Evolutionary conservation across 495 filamentous ascomycete species (phyloP).

Genomic region (Jackrogersella minutella): DNA sequence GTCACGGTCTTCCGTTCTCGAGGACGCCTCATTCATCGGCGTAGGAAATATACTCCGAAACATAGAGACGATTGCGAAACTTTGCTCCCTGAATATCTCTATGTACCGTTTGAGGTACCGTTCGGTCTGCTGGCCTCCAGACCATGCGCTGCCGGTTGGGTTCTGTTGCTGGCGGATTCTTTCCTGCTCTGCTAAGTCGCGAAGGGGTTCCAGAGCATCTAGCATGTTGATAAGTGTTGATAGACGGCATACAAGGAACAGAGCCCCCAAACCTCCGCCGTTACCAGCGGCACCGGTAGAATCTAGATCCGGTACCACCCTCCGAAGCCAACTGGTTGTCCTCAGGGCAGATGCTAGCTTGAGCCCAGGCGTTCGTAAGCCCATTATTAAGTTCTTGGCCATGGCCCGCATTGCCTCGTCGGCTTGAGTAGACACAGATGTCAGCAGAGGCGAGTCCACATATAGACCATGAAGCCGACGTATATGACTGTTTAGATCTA

Average conservation of each 20-base stretch:
- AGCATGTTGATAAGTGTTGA: slow-evolving; percentile 81
- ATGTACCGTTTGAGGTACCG: slow-evolving; percentile 94
- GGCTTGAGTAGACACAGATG: slow-evolving; percentile 76
- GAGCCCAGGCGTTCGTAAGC: slow-evolving; percentile 76
- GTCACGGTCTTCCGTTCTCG: slow-evolving; percentile 52
- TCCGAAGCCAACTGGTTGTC: slow-evolving; percentile 88
- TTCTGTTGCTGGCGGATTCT: slow-evolving; percentile 55
- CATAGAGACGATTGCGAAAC: slow-evolving; percentile 92
- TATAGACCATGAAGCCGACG: slow-evolving; percentile 84
- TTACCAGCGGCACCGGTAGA: slow-evolving; percentile 52
- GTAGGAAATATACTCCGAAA: slow-evolving; percentile 87
- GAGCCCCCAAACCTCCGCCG: slow-evolving; percentile 68
- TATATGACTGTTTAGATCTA: slow-evolving; percentile 95
- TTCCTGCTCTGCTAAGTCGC: slow-evolving; percentile 91
- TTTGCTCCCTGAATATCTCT: slow-evolving; percentile 98
- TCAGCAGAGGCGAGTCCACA: slow-evolving; percentile 76
- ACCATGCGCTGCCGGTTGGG: slow-evolving; percentile 58
- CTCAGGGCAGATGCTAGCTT: slow-evolving; percentile 92
- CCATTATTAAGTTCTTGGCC: slow-evolving; percentile 82
- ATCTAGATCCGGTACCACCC: slow-evolving; percentile 84
- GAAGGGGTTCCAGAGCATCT: slow-evolving; percentile 83
- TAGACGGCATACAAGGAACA: slow-evolving; percentile 88
- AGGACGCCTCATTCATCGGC: slow-evolving; percentile 40
- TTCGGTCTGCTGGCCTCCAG: slow-evolving; percentile 89
- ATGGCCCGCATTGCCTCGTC: slow-evolving; percentile 90